A percentile compares a stretch with the other conserved stretches of the same genome.
phyloP scores from a whole-genome alignment of 2,329 filamentous ascomycete genomes.

The Ophiostoma himal-ulmi region DNA sequence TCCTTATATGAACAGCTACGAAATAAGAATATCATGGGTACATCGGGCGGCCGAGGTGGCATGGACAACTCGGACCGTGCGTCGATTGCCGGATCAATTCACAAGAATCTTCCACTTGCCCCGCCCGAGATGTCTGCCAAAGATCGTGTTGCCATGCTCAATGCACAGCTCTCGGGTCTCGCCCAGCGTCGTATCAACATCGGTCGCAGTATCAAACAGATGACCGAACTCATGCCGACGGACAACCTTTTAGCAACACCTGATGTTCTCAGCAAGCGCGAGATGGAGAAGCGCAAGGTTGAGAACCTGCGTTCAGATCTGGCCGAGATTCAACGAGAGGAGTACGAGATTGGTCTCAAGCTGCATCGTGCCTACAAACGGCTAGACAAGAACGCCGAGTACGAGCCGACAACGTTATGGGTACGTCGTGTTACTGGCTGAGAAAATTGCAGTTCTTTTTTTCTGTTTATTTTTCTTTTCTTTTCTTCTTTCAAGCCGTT shows the following conservation, averaged over 20 bases:
- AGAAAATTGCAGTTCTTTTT: not conserved
- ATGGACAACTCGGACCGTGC: slow-evolving; percentile 24
- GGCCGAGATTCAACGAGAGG: slow-evolving; percentile 66
- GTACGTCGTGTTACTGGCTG: slow-evolving; percentile 65
- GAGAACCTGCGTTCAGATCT: slow-evolving; percentile 60
- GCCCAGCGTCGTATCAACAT: slow-evolving; percentile 65
- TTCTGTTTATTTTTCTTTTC: not conserved
- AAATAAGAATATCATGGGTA: not conserved
- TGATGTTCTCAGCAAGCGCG: slow-evolving; percentile 53
- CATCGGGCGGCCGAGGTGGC: not conserved
- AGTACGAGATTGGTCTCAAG: slow-evolving; percentile 72
- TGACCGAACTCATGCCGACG: slow-evolving; percentile 70
- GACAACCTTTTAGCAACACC: slow-evolving; percentile 62
- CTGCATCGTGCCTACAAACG: slow-evolving; percentile 70
- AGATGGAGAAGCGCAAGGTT: slow-evolving; percentile 59
- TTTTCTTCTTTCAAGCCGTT: not conserved
- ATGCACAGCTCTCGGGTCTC: slow-evolving; percentile 60
- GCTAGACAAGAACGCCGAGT: slow-evolving; percentile 59
- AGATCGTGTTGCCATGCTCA: slow-evolving; percentile 61
- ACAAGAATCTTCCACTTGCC: slow-evolving; percentile 56
- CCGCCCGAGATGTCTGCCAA: slow-evolving; percentile 54
- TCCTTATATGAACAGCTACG: not conserved
- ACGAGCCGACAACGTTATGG: slow-evolving; percentile 67
- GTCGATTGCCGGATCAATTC: slow-evolving; percentile 36
- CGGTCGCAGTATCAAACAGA: slow-evolving; percentile 64